Base-by-base conservation (phyloP, 2,329 filamentous ascomycete species). In the Stachybotrys elegans region DNA sequence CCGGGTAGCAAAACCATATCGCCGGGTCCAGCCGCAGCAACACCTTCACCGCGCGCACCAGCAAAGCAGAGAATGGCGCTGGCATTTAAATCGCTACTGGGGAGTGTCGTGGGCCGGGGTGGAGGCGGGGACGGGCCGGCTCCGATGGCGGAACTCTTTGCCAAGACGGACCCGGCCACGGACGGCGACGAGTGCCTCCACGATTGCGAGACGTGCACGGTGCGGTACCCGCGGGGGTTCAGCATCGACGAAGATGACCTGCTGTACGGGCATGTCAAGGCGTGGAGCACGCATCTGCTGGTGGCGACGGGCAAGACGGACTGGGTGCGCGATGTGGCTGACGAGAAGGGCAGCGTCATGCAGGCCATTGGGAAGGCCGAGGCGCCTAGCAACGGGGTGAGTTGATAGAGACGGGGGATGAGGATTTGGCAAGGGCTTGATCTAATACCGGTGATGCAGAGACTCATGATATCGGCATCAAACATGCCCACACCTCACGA, bases 271-370 rank as follows among this genome's bases (percentile, higher is more conserved):
- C 75, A 86, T 47, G 79, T 96, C 50, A 87, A 89, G 58, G 88
- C 83, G 27, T 97, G 89, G 86, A 84, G 81, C 57, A 93, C 90
- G 17, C 93, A 98, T 67, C 62, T 95, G 49, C 71, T 98, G 23
- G 89, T 97, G 14, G 93, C 89, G 20, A 98, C 93, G n/a, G 88
- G 90, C 48, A 95, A 96, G 78, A 78, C 84, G 21, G 93, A 98
- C 67, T 98, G 93, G 93, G 86, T 92, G 59, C 71, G 88, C 48
- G 86, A 95, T 69, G 88, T 95, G 37, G 81, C 79, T 45, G 87
- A 97, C 59, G 93, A 97, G 72, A 84, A 87, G 65, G 86, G 86
- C 6, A 89, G 84, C 60, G 76, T 92, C 23, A 92, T 92, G 87
- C 74, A 89, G 69, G 87, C 86, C 2, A 77, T 91, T 54, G 76